Percentiles rank a stretch among this genome's conserved stretches.
These are phyloP conservation scores for Trichoderma cornu-damae DNA, from an alignment of 2,329 filamentous ascomycete species.

Conservation along the genomic window DNA sequence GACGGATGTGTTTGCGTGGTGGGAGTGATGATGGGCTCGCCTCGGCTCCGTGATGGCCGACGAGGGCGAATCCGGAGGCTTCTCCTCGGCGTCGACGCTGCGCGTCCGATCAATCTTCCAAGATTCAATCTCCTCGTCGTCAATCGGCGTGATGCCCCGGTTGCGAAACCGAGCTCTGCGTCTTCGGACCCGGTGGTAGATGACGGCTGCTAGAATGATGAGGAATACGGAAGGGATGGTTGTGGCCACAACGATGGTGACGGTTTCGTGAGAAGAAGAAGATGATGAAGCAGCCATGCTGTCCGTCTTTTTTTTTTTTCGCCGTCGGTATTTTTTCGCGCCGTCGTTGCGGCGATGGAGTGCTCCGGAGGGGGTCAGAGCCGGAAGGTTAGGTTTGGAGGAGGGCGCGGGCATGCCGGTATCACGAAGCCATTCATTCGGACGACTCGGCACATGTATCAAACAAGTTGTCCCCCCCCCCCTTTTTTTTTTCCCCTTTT, in stretches of 20 bases:
- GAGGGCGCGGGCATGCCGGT: neutral
- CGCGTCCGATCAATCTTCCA: conserved; percentile 46
- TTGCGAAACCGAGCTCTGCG: conserved; percentile 42
- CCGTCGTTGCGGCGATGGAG: neutral
- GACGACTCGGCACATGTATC: neutral
- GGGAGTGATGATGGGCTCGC: conserved; percentile 24
- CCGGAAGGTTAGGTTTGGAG: neutral
- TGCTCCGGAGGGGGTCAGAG: no score
- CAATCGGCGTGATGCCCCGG: conserved; percentile 56
- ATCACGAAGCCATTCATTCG: conserved; percentile 17
- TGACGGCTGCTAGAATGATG: conserved; percentile 30
- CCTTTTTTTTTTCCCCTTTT: neutral
- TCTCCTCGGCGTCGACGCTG: conserved; percentile 25
- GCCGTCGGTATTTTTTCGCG: neutral
- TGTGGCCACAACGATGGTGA: conserved; percentile 49
- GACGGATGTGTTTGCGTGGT: conserved; percentile 30
- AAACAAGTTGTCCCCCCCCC: no score
- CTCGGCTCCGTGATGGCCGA: conserved; percentile 6
- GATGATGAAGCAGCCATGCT: conserved; percentile 10
- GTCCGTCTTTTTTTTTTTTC: neutral
- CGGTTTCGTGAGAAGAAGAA: conserved; percentile 25
- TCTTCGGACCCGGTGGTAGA: conserved; percentile 38
- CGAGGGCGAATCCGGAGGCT: conserved; percentile 21
- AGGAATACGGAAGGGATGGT: conserved; percentile 43
- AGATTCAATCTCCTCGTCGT: conserved; percentile 61